Base-by-base conservation (phyloP, 331 rosid genomes). In the Stylosanthes scabra region DNA sequence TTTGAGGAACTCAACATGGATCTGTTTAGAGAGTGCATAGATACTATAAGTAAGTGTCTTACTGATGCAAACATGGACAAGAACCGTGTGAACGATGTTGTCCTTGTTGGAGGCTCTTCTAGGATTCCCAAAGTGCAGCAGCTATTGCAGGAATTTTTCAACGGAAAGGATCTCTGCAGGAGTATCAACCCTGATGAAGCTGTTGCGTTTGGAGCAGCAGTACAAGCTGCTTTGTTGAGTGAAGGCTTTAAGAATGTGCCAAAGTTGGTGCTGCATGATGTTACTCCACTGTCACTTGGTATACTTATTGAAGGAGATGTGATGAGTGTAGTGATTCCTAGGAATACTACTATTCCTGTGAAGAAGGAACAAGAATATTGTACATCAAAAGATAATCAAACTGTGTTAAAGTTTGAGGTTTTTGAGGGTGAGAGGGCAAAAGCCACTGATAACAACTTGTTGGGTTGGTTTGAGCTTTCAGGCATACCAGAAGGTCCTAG, bases 161-260 rank as follows among this genome's bases (percentile, higher is more conserved):
- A 51, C 0, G 71, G 71, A n/a, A 64, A 74, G 39, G 66, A 74
- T 1, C 8, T 64, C 0, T 63, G 63, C 54, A 74, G 7, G 60
- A 77, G 72, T 14, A 59, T 79, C 44, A 79, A 72, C 44, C 78
- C 83, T 37, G 83, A 79, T 10, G 79, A 79, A 13, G 79, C 76
- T 59, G 67, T 79, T 31, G 83, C 83, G 34, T 74, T 39, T 51
- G 79, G 79, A 3, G 79, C 79, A 41, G 71, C 83, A 31, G 62
- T 74, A 11, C 83, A 73, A 6, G 83, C 79, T 42, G 79, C 83
- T 16, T 1, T 68, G 5, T 60, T 79, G 54, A 59, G 62, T 68
- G 49, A 60, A 7, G 67, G 15, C 13, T 8, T 3, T 15, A 20
- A 28, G 29, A 59, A 40, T 15, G 70, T 29, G 29, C 75, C 66